Base-by-base conservation (phyloP, 2,329 filamentous ascomycete species). In the Trichoderma sp. region DNA sequence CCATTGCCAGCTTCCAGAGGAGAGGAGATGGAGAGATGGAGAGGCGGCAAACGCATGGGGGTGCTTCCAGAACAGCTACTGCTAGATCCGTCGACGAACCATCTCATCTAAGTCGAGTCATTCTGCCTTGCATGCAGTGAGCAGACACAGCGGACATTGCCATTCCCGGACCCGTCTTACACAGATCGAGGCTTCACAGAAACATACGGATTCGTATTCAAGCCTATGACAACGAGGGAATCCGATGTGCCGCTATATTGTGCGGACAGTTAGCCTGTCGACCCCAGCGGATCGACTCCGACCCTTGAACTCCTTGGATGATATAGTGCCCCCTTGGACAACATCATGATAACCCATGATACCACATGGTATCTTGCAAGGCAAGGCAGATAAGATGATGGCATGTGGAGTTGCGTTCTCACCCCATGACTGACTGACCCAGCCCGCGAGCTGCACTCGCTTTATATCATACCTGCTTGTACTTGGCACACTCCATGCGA, bases 231-330 rank as follows among this genome's bases (percentile, higher is more conserved):
- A 34, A 21, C 19, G 43, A 19, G n/a, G 7, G 26, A 41, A 43
- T 52, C 58, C 34, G 51, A 50, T 50, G 51, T 45, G 39, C 30
- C 41, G 58, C 15, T 15, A 61, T 34, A 61, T 39, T 39, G 47
- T 52, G 47, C 47, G 58, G 47, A 51, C 50, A 51, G 28, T 47
- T 61, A 41, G 58, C 15, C 34, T 52, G 39, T 51, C 12, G 15
- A 61, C n/a, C 34, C 26, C 58, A 52, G 58, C 21, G 58, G 47
- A 62, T 61, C 58, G 58, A 48, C 58, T 43, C 58, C 47, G 58
- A 52, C 14, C 34, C 47, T 19, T 52, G 34, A 43, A 10, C n/a
- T 48, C 56, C 47, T 28, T 52, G 34, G 26, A n/a, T 48, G 43
- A 34, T 28, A 19, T 26, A 48, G 21, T 21, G 17, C 34, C 19